Evolutionary conservation across 2,329 filamentous ascomycete genomes (phyloP).

Genomic region (Sclerotiophoma versabilis): DNA sequence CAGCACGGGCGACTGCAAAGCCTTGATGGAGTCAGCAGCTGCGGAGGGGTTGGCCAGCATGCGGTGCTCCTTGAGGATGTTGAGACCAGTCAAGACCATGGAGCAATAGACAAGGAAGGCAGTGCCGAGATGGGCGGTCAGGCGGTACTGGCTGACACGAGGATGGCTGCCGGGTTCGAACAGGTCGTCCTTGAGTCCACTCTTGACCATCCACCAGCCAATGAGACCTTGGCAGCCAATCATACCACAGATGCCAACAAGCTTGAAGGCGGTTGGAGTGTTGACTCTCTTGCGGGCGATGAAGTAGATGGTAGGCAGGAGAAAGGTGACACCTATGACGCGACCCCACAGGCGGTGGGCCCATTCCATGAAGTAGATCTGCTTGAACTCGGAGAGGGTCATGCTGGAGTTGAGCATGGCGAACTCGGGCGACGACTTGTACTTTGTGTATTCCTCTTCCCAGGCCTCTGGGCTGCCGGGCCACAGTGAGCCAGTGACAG

Average conservation of each 20-base stretch:
- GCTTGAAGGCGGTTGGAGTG: conserved; percentile 74
- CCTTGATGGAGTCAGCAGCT: conserved; percentile 66
- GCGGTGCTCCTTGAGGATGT: conserved; percentile 78
- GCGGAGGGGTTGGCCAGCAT: conserved; percentile 72
- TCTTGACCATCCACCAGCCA: conserved; percentile 99
- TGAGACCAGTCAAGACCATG: conserved; percentile 90
- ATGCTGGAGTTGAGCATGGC: conserved; percentile 91
- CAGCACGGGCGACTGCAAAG: conserved; percentile 70
- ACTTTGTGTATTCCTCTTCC: conserved; percentile 92
- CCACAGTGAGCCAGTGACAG: conserved; percentile 89
- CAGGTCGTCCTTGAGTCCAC: conserved; percentile 91
- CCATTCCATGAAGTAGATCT: conserved; percentile 99
- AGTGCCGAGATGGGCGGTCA: conserved; percentile 86
- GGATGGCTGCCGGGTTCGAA: conserved; percentile 91
- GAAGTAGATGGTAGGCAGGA: conserved; percentile 88
- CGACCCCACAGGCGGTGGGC: conserved; percentile 93
- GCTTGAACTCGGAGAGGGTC: conserved; percentile 92
- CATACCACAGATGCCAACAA: conserved; percentile 82
- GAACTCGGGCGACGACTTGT: conserved; percentile 91
- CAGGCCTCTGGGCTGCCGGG: conserved; percentile 81
- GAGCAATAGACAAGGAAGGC: conserved; percentile 93
- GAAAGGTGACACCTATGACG: conserved; percentile 87
- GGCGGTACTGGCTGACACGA: conserved; percentile 90
- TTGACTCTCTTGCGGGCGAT: conserved; percentile 81
- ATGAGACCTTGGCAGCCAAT: conserved; percentile 96